Base-by-base conservation (phyloP, 495 filamentous ascomycete species). In the Sporormia fimetaria region DNA sequence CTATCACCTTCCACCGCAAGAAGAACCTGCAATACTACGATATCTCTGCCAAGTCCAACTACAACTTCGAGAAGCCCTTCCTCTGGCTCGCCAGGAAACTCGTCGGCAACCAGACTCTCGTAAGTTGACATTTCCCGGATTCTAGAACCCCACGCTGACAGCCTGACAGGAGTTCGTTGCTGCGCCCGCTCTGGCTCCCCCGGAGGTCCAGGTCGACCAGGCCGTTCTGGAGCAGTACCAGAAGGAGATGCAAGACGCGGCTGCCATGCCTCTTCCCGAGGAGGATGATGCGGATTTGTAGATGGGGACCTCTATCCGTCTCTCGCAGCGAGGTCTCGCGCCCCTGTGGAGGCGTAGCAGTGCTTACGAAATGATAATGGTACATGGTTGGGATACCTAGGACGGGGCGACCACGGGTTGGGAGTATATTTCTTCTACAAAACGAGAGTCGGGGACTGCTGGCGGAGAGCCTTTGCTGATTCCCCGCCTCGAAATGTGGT, bases 21-120 rank as follows among this genome's bases (percentile, higher is more conserved):
- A 99, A 99, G 81, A 96, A 96, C 70, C 78, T 99, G 12, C 92
- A 99, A 67, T 99, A 99, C 78, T 99, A 99, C 75, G 92, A 99
- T 51, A 99, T 99, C 63, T 94, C 85, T 33, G 92, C 92, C 63
- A 99, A 99, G 76, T 94, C 87, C 55, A 99, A 99, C 71, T 99
- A 99, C 73, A 99, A 99, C 80, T 99, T 99, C 70, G 92, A 99
- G 81, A 99, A 99, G 78, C 92, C 92, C 46, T 99, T 99, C 83
- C 78, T 99, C 47, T 99, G 92, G 92, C 81, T 99, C 55, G 92
- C 90, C 38, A 78, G 92, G 59, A 96, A 99, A 78, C 76, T 96
- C 33, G 92, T 94, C 46, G 92, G 90, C 62, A 95, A 99, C 73
- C 74, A 82, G 49, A 64, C 67, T 51, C 68, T 99, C 63, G 87